phyloP scores from a whole-genome alignment of 2,329 filamentous ascomycete genomes.

The Arachnopeziza araneosa region DNA sequence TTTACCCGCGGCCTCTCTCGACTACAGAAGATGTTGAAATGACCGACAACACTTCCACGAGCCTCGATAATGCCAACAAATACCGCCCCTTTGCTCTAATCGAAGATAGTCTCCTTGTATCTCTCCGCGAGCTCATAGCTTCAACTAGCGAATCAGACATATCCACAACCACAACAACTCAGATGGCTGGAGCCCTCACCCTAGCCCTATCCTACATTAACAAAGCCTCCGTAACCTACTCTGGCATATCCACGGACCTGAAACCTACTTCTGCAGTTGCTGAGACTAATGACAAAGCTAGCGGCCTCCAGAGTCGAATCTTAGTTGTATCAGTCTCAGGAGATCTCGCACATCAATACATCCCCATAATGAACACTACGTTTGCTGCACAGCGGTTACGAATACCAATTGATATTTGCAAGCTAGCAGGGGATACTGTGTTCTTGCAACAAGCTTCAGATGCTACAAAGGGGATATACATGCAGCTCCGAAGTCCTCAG shows the following conservation, averaged over 20 bases:
- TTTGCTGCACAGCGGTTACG: slow-evolving; percentile 86
- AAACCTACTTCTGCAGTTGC: slow-evolving; percentile 19
- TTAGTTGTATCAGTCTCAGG: slow-evolving; percentile 84
- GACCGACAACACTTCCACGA: slow-evolving; percentile 37
- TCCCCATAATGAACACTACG: slow-evolving; percentile 96
- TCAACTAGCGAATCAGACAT: slow-evolving; percentile 62
- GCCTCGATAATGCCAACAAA: slow-evolving; percentile 63
- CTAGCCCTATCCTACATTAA: slow-evolving; percentile 88
- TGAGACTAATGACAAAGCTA: slow-evolving; percentile 27
- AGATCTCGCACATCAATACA: slow-evolving; percentile 84
- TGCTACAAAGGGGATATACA: slow-evolving; percentile 64
- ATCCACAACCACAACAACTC: slow-evolving; percentile 66
- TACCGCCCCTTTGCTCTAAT: slow-evolving; percentile 88
- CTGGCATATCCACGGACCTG: slow-evolving; percentile 32
- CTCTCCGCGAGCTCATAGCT: slow-evolving; percentile 67
- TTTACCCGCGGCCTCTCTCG: slow-evolving; percentile 62
- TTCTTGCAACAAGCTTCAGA: slow-evolving; percentile 89
- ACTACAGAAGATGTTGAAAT: slow-evolving; percentile 51
- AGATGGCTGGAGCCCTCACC: slow-evolving; percentile 86
- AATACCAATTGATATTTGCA: slow-evolving; percentile 88
- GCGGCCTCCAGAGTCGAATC: slow-evolving; percentile 70
- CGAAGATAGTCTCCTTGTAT: slow-evolving; percentile 71
- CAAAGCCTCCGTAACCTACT: slow-evolving; percentile 44
- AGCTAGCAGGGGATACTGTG: slow-evolving; percentile 78
- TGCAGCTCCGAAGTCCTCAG: slow-evolving; percentile 54